A percentile compares a stretch with the other conserved stretches of the same genome.
Evolutionary conservation across 1,284 basidiomycete genomes (phyloP).

Genomic region (Amylostereum areolatum): DNA sequence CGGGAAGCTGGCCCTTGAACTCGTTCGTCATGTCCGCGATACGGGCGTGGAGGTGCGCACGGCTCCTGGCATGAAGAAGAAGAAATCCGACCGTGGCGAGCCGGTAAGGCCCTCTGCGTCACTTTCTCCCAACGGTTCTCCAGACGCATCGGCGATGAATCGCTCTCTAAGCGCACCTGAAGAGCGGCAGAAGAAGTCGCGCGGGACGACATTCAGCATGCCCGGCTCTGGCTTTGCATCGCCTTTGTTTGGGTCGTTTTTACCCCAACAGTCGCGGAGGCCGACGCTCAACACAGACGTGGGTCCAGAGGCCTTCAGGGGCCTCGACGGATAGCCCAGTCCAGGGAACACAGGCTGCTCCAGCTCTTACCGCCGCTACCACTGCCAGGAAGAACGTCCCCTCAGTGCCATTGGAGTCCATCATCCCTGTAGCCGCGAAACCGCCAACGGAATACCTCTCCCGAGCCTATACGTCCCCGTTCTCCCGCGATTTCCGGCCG

Average conservation of each 20-base stretch:
- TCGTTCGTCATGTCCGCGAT: constrained; percentile 71
- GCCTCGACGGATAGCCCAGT: constrained; percentile 19
- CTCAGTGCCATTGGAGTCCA: constrained; percentile 86
- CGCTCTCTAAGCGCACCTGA: constrained; percentile 33
- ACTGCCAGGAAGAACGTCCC: constrained; percentile 7
- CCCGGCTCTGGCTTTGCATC: constrained; percentile 29
- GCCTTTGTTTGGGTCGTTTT: constrained; percentile 55
- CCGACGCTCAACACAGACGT: constrained; percentile 23
- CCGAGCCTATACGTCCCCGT: constrained; percentile 64
- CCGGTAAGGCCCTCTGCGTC: constrained; percentile 32
- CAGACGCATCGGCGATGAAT: constrained; percentile 40
- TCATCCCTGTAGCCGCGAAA: constrained; percentile 79
- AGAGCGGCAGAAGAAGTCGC: constrained; percentile 32
- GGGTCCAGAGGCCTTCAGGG: constrained; percentile 12
- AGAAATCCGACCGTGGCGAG: constrained; percentile 20
- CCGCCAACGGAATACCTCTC: constrained; percentile 83
- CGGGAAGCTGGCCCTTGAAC: constrained; percentile 59
- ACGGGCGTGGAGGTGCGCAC: constrained; percentile 54
- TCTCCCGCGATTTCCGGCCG: constrained; percentile 63
- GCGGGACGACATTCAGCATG: constrained; percentile 5
- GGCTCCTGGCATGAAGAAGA: constrained; percentile 27
- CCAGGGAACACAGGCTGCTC: constrained; percentile 12
- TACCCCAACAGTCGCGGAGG: constrained; percentile 45
- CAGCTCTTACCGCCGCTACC: constrained; percentile 10
- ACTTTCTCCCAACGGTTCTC: constrained; percentile 31